phyloP scores from a whole-genome alignment of 2,329 filamentous ascomycete species.

The Nemania serpens region DNA sequence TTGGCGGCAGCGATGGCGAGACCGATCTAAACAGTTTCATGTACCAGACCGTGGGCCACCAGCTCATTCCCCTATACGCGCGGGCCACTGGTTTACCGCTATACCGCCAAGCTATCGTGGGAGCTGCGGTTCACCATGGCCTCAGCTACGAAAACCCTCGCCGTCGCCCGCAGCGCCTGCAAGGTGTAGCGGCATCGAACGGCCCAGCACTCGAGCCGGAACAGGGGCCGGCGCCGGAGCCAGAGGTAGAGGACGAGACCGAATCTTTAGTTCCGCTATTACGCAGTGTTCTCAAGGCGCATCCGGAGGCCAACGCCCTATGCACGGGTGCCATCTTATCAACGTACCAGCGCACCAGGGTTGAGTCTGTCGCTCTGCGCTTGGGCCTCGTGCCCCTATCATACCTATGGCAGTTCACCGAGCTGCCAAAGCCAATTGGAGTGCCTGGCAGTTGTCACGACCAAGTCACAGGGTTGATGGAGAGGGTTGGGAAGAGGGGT shows the following conservation, averaged over 20 bases:
- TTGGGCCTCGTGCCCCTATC: slow-evolving; percentile 82
- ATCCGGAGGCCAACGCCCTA: slow-evolving; percentile 84
- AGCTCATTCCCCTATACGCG: slow-evolving; percentile 83
- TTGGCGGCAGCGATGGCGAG: slow-evolving; percentile 28
- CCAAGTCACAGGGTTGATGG: neutral
- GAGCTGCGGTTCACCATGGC: slow-evolving; percentile 70
- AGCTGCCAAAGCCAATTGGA: slow-evolving; percentile 53
- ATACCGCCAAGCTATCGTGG: slow-evolving; percentile 78
- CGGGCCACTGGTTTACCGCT: slow-evolving; percentile 79
- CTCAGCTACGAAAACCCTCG: slow-evolving; percentile 65
- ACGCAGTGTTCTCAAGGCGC: slow-evolving; percentile 63
- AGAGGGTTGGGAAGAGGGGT: slow-evolving; percentile 41
- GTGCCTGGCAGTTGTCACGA: neutral
- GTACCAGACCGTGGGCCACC: slow-evolving; percentile 97
- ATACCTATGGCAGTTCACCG: slow-evolving; percentile 90
- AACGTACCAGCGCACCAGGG: slow-evolving; percentile 93
- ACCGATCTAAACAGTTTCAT: slow-evolving; percentile 93
- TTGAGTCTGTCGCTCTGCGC: slow-evolving; percentile 86
- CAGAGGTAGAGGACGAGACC: slow-evolving; percentile 70
- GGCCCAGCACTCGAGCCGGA: slow-evolving; percentile 27
- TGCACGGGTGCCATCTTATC: slow-evolving; percentile 91
- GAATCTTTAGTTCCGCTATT: slow-evolving; percentile 83
- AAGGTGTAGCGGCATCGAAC: slow-evolving; percentile 8
- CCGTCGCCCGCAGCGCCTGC: neutral
- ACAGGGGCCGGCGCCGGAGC: slow-evolving; percentile 22